phyloP scores from a whole-genome alignment of 257 asterid genomes.

The Coffea eugenioides region DNA sequence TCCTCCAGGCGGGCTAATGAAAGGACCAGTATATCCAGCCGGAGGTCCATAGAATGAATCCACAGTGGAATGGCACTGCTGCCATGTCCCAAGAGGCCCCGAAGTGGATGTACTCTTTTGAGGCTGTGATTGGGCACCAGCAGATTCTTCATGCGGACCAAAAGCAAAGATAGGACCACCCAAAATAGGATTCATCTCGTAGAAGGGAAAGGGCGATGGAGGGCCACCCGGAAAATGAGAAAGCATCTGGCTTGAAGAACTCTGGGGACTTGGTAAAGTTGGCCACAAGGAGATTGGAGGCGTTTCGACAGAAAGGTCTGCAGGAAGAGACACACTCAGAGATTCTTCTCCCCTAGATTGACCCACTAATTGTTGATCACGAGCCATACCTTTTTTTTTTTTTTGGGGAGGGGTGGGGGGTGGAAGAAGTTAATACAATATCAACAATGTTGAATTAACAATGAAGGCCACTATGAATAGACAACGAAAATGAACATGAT shows the following conservation, averaged over 20 bases:
- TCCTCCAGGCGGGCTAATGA: conserved; percentile 73
- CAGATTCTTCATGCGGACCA: conserved; percentile 72
- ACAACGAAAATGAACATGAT: background rate
- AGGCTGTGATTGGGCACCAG: conserved; percentile 63
- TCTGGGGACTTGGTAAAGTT: conserved; percentile 77
- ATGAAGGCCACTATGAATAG: background rate
- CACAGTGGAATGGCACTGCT: conserved; percentile 70
- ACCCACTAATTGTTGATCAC: conserved; percentile 52
- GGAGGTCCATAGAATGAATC: conserved; percentile 89
- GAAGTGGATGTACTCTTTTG: conserved; percentile 59
- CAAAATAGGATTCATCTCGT: conserved; percentile 83
- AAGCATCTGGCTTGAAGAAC: conserved; percentile 66
- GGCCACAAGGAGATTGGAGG: conserved; percentile 93
- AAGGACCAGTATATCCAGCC: conserved; percentile 76
- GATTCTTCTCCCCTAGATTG: conserved; percentile 73
- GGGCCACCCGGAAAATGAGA: conserved; percentile 89
- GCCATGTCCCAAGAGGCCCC: conserved; percentile 83
- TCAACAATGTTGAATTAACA: background rate
- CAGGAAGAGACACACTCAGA: conserved; percentile 89
- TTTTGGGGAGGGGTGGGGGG: too few species aligned
- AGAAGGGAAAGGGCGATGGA: conserved; percentile 84
- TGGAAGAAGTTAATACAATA: background rate
- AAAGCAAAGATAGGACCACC: conserved; percentile 87
- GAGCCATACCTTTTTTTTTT: conserved; percentile 34
- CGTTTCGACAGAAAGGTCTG: conserved; percentile 91